Evolutionary conservation across 1,284 basidiomycete species (phyloP).

Genomic region (Boletellus sp.): DNA sequence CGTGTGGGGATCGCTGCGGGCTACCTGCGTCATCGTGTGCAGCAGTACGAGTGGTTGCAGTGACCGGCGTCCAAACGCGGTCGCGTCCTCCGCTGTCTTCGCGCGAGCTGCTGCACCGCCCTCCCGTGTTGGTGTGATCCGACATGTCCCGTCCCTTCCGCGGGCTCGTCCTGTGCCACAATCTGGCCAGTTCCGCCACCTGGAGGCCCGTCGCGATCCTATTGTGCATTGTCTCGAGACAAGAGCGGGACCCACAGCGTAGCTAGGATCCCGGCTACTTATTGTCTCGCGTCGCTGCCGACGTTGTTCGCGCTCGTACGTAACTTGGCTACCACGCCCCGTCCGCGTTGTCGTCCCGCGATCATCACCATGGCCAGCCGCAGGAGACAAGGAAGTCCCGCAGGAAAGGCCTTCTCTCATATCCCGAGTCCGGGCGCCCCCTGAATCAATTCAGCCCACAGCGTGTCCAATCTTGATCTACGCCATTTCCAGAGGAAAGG

Average conservation of each 20-base stretch:
- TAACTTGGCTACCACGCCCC: slow-evolving; percentile 29
- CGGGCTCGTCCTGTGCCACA: background rate
- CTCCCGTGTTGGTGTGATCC: slow-evolving; percentile 17
- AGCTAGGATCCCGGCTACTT: slow-evolving; percentile 5
- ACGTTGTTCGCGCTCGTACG: slow-evolving; percentile 18
- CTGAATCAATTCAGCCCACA: slow-evolving; percentile 20
- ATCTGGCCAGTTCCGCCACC: slow-evolving; percentile 5
- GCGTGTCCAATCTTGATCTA: slow-evolving; percentile 31
- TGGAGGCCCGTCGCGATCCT: slow-evolving; percentile 24
- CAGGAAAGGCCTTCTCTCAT: background rate
- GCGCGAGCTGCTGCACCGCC: background rate
- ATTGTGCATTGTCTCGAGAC: slow-evolving; percentile 18
- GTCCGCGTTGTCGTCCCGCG: slow-evolving; percentile 19
- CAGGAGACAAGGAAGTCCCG: background rate
- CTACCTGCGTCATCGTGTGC: too few species aligned
- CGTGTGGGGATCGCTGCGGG: background rate
- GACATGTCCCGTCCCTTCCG: slow-evolving; percentile 20
- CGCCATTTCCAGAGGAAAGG: slow-evolving; percentile 25
- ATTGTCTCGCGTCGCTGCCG: slow-evolving; percentile 10
- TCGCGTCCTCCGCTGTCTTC: background rate
- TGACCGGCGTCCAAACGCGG: too few species aligned
- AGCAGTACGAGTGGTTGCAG: too few species aligned
- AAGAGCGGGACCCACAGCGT: slow-evolving; percentile 16
- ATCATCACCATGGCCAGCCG: too few species aligned
- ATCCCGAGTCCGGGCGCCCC: slow-evolving; percentile 9